Evolutionary conservation across 1,284 basidiomycete genomes (phyloP).

Genomic region (Ceratobasidium sp.): DNA sequence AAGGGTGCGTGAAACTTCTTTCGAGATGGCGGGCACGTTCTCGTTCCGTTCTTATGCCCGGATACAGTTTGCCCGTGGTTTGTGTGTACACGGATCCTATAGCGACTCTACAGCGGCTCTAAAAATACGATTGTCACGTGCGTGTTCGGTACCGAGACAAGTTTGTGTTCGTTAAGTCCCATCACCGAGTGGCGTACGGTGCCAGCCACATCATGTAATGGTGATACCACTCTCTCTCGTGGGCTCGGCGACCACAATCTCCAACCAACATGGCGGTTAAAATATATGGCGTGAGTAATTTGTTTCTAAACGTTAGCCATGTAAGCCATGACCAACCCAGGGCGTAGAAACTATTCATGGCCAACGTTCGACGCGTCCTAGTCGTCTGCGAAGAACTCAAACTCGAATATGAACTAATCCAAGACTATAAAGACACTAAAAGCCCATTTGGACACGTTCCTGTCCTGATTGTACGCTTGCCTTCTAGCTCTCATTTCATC

Average conservation of each 20-base stretch:
- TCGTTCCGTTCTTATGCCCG: no score
- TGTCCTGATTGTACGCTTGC: constrained; percentile 25
- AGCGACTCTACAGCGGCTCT: no score
- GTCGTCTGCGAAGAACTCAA: constrained; percentile 39
- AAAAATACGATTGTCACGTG: no score
- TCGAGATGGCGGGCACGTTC: no score
- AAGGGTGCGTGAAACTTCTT: background rate
- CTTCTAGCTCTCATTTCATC: background rate
- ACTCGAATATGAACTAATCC: constrained; percentile 39
- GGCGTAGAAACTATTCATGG: background rate
- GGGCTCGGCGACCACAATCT: background rate
- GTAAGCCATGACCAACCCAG: background rate
- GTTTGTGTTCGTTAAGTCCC: background rate
- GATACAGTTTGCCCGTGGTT: no score
- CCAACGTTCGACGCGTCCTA: constrained; percentile 45
- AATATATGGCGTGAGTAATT: background rate
- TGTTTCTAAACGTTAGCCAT: background rate
- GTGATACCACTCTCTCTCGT: background rate
- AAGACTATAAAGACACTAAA: constrained; percentile 11
- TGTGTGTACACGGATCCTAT: no score
- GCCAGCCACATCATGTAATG: background rate
- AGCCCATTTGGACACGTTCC: constrained; percentile 43
- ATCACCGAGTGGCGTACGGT: constrained; percentile 4
- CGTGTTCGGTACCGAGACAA: no score
- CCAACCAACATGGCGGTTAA: constrained; percentile 4